Conservation (phyloP, 2,329 filamentous ascomycete species). For the Fusarium praegraminearum region DNA sequence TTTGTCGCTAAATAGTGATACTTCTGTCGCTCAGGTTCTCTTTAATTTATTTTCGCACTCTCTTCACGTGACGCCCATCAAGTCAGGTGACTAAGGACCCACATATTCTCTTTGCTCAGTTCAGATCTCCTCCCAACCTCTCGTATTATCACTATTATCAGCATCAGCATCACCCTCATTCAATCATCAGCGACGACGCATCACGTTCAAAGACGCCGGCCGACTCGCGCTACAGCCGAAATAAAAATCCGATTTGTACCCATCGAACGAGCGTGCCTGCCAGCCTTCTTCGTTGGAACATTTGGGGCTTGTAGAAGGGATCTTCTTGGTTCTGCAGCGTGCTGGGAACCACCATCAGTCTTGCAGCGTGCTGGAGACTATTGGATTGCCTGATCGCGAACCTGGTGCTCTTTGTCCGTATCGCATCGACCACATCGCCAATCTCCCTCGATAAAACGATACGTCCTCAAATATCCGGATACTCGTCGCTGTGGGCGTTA, state of each 20-base stretch:
- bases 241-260: constrained; percentile 20
- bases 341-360: neutral
- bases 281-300: constrained; percentile 13
- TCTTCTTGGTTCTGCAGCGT: constrained; percentile 7
- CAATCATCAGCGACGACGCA: neutral
- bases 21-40: too few relatives aligned
- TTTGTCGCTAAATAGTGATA: too few relatives aligned
- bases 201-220: constrained; percentile 1
- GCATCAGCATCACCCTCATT: neutral
- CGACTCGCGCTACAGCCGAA: constrained; percentile 17
- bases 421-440: neutral
- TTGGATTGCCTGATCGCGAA: constrained; percentile 10
- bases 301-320: constrained; percentile 21
- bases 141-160: neutral
- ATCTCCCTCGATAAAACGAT: neutral
- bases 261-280: neutral
- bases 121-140: neutral
- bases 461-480: neutral
- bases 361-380: constrained; percentile 12
- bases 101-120: neutral
- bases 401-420: constrained; percentile 2
- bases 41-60: neutral
- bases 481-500: constrained; percentile 14
- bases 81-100: neutral
- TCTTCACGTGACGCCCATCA: rapidly evolving